Evolutionary conservation across 345 rosid species (phyloP), one percentile per base, ranked within the genome.

Genomic region (Adansonia digitata): DNA sequence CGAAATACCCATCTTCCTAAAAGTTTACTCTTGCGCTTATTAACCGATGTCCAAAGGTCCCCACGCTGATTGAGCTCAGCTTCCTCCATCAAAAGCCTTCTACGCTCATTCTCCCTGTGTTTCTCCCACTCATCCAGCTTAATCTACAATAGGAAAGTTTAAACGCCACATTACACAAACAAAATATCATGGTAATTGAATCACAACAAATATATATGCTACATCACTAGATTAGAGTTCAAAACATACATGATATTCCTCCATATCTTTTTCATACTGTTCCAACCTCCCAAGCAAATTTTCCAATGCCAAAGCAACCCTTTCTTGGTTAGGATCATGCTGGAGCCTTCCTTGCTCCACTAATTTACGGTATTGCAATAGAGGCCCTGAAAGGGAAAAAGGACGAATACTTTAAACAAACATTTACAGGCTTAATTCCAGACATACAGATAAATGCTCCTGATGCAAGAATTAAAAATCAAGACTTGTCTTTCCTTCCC

Each of bases 241-340:
- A 71, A n/a, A 27, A 14, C 15, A 37, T 90, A 92, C 98, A 81
- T 91, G 91, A 84, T 89, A 92, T 39, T 84, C 89, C 81, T 89
- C 89, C 98, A 94, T 94, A 68, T 92, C 89, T 37, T 84, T 88
- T 84, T 91, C 94, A 61, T 92, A 94, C 76, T 89, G 89, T 68
- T 91, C 89, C 81, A 94, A 81, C 84, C 94, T 86, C 74, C 86
- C 87, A 35, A 86, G 87, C 80, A 94, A 74, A 74, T 87, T 86
- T 20, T 91, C 86, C 48, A 94, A 84, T 56, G 92, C 88, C 57
- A 85, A 67, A 75, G 92, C 93, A 26, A 94, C 85, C 57, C 52
- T 82, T 79, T 94, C 97, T 86, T 94, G 98, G 82, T 84, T 64
- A 45, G 86, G 88, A 81, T 94, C 98, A 63, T 86, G 85, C 82